A percentile compares a stretch with the other conserved stretches of the same genome.
phyloP scores from a whole-genome alignment of 2,329 filamentous ascomycete genomes.

The Trichoderma koningiopsis region DNA sequence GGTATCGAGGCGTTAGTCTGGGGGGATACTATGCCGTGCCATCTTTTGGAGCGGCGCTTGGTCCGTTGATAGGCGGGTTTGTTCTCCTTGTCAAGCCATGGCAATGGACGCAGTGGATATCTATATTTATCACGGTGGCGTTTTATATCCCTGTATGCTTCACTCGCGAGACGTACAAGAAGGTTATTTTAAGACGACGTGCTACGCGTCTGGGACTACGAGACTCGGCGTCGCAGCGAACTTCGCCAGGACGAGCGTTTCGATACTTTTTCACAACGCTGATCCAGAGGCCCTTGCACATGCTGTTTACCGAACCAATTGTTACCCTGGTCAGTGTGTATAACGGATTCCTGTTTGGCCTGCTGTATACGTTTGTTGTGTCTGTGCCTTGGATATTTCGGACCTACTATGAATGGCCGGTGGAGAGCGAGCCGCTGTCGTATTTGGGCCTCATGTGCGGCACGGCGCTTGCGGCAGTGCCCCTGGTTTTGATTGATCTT shows the following conservation, averaged over 20 bases:
- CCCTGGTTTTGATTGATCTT: slow-evolving; percentile 51
- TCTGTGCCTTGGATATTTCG: slow-evolving; percentile 70
- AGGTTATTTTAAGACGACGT: slow-evolving; percentile 54
- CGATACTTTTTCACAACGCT: slow-evolving; percentile 44
- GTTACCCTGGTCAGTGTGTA: slow-evolving; percentile 67
- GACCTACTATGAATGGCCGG: slow-evolving; percentile 58
- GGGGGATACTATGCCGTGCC: slow-evolving; percentile 66
- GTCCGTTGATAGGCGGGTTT: slow-evolving; percentile 70
- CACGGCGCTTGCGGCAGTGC: slow-evolving; percentile 54
- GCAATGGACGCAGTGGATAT: slow-evolving; percentile 56
- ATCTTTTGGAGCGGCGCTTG: slow-evolving; percentile 64
- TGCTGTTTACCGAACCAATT: slow-evolving; percentile 72
- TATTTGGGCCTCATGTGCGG: slow-evolving; percentile 71
- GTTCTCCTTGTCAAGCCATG: slow-evolving; percentile 65
- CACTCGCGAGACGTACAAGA: slow-evolving; percentile 64
- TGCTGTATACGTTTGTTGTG: slow-evolving; percentile 62
- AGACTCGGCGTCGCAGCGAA: slow-evolving; percentile 34
- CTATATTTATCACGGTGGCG: slow-evolving; percentile 42
- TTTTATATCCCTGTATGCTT: slow-evolving; percentile 63
- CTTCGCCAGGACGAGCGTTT: slow-evolving; percentile 32
- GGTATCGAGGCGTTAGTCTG: slow-evolving; percentile 59
- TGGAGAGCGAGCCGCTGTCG: slow-evolving; percentile 62
- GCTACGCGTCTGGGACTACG: slow-evolving; percentile 43
- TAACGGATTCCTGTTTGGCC: slow-evolving; percentile 63
- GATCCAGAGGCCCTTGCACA: slow-evolving; percentile 65